A percentile compares a stretch with the other conserved stretches of the same genome.
Evolutionary conservation across 768 basidiomycete species (phyloP).

Genomic region (Mycena latifolia): DNA sequence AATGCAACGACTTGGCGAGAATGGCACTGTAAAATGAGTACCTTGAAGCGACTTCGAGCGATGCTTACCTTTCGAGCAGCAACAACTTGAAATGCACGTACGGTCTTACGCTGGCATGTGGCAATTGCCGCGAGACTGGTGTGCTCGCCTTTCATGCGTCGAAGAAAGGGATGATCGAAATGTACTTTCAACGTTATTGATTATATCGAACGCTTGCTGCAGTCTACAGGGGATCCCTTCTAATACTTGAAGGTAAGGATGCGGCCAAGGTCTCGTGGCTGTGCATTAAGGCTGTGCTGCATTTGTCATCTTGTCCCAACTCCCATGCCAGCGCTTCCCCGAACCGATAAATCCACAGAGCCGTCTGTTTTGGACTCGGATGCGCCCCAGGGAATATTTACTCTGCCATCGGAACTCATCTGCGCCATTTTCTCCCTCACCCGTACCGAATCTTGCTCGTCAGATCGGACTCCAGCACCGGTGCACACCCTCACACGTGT

Average conservation of each 20-base stretch:
- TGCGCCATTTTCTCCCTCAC: constrained; percentile 16
- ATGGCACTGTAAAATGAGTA: background rate
- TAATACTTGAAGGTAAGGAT: too few relatives aligned
- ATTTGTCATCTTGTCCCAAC: too few relatives aligned
- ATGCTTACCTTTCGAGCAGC: background rate
- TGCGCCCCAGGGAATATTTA: background rate
- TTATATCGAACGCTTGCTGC: too few relatives aligned
- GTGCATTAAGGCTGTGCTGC: too few relatives aligned
- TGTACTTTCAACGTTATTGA: too few relatives aligned
- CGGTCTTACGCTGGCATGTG: background rate
- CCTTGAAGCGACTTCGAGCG: too few relatives aligned
- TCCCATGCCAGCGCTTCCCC: background rate
- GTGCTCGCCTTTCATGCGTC: background rate
- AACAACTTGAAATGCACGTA: constrained; percentile 3
- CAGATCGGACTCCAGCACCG: background rate
- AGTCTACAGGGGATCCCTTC: too few relatives aligned
- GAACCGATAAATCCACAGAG: background rate
- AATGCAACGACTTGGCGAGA: background rate
- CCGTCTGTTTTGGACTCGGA: background rate
- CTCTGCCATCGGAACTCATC: constrained; percentile 17
- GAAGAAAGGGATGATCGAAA: background rate
- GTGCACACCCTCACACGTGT: constrained; percentile 15
- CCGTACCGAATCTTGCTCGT: background rate
- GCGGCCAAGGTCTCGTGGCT: too few relatives aligned
- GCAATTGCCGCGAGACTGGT: background rate